Conservation (phyloP, 2,329 filamentous ascomycete genomes). For the Aspergillus melleus region DNA sequence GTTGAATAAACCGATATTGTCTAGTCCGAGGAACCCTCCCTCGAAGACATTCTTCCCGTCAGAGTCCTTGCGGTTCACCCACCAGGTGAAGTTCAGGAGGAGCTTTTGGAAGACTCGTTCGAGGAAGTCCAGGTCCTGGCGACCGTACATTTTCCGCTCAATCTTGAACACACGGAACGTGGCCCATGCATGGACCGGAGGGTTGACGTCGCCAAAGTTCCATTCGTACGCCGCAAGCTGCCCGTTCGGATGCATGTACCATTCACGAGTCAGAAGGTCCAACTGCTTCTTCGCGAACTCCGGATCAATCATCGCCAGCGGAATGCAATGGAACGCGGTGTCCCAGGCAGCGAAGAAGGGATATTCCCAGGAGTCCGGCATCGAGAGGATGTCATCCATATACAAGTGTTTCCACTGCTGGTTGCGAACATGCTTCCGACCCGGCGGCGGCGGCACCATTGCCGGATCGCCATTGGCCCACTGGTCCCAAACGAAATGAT, state of each 20-base stretch:
- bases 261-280: constrained; percentile 92
- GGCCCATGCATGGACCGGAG: constrained; percentile 93
- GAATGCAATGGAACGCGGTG: constrained; percentile 94
- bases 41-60: constrained; percentile 98
- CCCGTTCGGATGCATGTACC: constrained; percentile 98
- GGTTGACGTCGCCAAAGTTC: constrained; percentile 98
- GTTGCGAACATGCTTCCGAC: constrained; percentile 80
- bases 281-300: constrained; percentile 98
- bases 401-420: constrained; percentile 92
- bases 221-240: constrained; percentile 92
- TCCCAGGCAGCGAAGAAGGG: constrained; percentile 98
- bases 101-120: constrained; percentile 97
- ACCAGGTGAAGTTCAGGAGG: constrained; percentile 97
- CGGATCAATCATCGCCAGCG: constrained; percentile 93
- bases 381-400: constrained; percentile 91
- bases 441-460: constrained; percentile 80
- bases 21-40: constrained; percentile 89
- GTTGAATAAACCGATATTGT: constrained; percentile 98
- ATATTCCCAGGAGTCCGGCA: constrained; percentile 99
- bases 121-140: constrained; percentile 91
- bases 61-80: constrained; percentile 94
- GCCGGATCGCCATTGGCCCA: constrained; percentile 93
- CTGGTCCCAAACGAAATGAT: constrained; percentile 95
- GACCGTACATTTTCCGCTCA: constrained; percentile 93
- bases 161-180: constrained; percentile 97